Conservation (phyloP, 768 basidiomycete genomes). For the Tricholoma furcatifolium region DNA sequence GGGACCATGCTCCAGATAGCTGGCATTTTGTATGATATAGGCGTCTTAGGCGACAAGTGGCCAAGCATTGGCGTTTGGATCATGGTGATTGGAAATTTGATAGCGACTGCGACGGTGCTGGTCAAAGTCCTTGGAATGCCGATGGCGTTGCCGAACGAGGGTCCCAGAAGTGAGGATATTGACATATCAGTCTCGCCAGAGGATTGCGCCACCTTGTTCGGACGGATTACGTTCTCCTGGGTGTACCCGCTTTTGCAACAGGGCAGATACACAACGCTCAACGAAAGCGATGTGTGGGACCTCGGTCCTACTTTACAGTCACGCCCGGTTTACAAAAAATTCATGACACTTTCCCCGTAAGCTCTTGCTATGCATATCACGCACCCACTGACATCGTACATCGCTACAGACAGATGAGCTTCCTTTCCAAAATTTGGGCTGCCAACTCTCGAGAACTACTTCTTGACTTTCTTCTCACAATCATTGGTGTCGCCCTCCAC, state of each 20-base stretch:
- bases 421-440: constrained; percentile 40
- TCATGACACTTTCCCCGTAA: constrained; percentile 30
- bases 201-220: constrained; percentile 71
- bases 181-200: constrained; percentile 65
- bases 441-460: constrained; percentile 48
- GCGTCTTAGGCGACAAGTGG: constrained; percentile 40
- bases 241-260: constrained; percentile 60
- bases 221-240: constrained; percentile 76
- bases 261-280: constrained; percentile 53
- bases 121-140: constrained; percentile 60
- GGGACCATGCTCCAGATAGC: constrained; percentile 49
- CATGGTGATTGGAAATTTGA: constrained; percentile 40
- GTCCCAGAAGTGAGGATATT: constrained; percentile 53
- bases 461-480: constrained; percentile 66
- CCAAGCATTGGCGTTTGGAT: constrained; percentile 30
- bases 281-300: constrained; percentile 71
- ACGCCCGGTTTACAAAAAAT: constrained; percentile 59
- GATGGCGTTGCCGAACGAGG: constrained; percentile 55
- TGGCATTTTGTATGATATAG: constrained; percentile 51
- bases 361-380: constrained; percentile 8
- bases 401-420: constrained; percentile 32
- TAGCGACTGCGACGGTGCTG: constrained; percentile 41
- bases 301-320: constrained; percentile 70
- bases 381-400: no score
- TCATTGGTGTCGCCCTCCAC: constrained; percentile 69